Evolutionary conservation across 2,329 filamentous ascomycete genomes (phyloP), one percentile per base, ranked within the genome.

Genomic region (Echinosphaeria canescens): DNA sequence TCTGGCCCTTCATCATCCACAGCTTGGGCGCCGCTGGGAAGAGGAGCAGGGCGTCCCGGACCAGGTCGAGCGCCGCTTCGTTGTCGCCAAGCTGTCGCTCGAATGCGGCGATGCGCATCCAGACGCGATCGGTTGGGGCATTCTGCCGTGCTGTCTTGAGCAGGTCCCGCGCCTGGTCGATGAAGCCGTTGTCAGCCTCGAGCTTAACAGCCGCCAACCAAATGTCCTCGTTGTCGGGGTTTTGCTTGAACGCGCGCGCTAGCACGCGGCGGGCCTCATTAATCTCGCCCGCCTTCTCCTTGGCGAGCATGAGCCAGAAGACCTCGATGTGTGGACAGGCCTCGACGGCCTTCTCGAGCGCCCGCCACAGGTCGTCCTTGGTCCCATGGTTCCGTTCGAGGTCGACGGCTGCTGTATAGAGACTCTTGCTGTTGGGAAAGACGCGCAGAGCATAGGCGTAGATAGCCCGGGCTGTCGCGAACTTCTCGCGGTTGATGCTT

Each of bases 1-100:
- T 88, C 44, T 98, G 88, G 0, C 90, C 88, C 51, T 98, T 98
- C 56, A 92, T 79, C 78, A 95, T 93, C 75, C 85, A 93, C 14
- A 98, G 61, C 50, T 95, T 95, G 27, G 80, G 63, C 10, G 75
- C 69, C 24, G 71, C 66, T 1, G 88, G 85, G 53, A 91, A 98
- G 8, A 80, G 62, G 36, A 84, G 74, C 19, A 98, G 56, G 2
- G 75, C 88, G 43, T 90, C 75, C 31, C 84, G 80, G 23, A 79
- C 79, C 9, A 98, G 69, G 40, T 90, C 78, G 10, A 98, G 61
- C 0, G 88, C 84, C 2, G 71, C 69, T 25, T 92, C 80, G 15
- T 59, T 59, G 38, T 88, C 75, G 29, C 73, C 75, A 13, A 80
- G 58, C 37, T 91, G 80, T 10, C 88, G 68, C 49, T 98, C 88